These are phyloP conservation scores for Haplographium delicatum DNA, from an alignment of 495 filamentous ascomycete species.

Conservation along the genomic window DNA sequence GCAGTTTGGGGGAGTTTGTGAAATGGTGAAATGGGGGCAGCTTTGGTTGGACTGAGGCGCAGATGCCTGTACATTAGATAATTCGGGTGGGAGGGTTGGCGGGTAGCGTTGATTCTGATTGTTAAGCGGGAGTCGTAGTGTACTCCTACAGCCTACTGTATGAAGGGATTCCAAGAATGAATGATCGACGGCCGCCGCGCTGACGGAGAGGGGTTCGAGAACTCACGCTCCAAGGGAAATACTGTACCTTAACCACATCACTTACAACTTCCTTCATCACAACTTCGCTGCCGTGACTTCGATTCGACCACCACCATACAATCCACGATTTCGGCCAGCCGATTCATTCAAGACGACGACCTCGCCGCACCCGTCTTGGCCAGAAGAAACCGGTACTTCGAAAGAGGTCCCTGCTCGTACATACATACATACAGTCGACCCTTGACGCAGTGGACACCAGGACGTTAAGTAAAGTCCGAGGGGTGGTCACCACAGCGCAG, in stretches of 20 bases:
- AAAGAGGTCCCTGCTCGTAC: too few species aligned
- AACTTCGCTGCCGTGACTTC: not conserved
- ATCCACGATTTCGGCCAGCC: too few species aligned
- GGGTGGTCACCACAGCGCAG: not conserved
- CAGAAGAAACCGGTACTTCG: too few species aligned
- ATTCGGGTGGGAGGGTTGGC: not conserved
- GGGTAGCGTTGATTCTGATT: not conserved
- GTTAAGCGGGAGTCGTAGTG: too few species aligned
- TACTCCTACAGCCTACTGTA: too few species aligned
- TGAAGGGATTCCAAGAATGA: not conserved
- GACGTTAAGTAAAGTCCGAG: too few species aligned
- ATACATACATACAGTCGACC: too few species aligned
- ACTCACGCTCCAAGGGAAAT: not conserved
- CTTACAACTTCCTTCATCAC: not conserved
- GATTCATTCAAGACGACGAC: too few species aligned
- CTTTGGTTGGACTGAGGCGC: constrained; percentile 15
- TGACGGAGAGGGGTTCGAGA: too few species aligned
- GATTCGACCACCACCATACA: not conserved
- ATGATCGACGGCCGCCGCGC: too few species aligned
- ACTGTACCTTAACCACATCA: not conserved
- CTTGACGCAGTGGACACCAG: not conserved
- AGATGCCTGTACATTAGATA: constrained; percentile 19
- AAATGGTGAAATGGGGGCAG: not conserved
- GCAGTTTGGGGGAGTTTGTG: not conserved
- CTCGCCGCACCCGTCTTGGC: too few species aligned